phyloP scores from a whole-genome alignment of 306 rosid species.

The Betula pendula region DNA sequence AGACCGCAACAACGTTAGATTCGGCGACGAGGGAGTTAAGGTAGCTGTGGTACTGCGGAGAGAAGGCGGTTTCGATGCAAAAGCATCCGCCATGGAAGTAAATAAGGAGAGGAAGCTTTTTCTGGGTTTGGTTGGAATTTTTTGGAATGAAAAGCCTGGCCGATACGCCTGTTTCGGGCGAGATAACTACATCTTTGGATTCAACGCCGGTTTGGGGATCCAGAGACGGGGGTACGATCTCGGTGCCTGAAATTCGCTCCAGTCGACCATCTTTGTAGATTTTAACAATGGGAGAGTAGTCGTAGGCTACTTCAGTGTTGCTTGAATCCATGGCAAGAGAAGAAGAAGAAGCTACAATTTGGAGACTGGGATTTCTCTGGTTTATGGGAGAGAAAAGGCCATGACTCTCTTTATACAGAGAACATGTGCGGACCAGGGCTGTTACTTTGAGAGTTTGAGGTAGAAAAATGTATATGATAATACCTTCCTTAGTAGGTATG shows the following conservation, averaged over 20 bases:
- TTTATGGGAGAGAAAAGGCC: not conserved
- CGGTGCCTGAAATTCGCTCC: slow-evolving; percentile 42
- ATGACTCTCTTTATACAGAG: no score
- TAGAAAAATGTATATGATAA: no score
- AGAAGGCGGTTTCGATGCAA: slow-evolving; percentile 56
- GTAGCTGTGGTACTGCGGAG: slow-evolving; percentile 48
- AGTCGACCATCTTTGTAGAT: slow-evolving; percentile 65
- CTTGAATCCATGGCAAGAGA: slow-evolving; percentile 32
- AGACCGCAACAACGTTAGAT: slow-evolving; percentile 50
- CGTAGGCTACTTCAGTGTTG: slow-evolving; percentile 24
- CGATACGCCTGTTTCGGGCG: slow-evolving; percentile 45
- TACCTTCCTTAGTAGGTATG: no score
- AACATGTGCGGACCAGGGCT: no score
- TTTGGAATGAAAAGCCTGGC: slow-evolving; percentile 62
- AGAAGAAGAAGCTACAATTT: slow-evolving; percentile 7
- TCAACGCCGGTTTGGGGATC: slow-evolving; percentile 56
- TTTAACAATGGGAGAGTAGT: slow-evolving; percentile 51
- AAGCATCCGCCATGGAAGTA: slow-evolving; percentile 80
- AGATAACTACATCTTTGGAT: slow-evolving; percentile 65
- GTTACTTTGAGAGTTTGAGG: no score
- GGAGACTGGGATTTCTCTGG: not conserved
- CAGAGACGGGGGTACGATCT: slow-evolving; percentile 39
- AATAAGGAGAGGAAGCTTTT: slow-evolving; percentile 58
- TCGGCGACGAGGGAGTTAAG: slow-evolving; percentile 39
- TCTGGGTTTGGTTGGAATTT: slow-evolving; percentile 15